Evolutionary conservation across 495 filamentous ascomycete species (phyloP).

Genomic region (Cenococcum geophilum): DNA sequence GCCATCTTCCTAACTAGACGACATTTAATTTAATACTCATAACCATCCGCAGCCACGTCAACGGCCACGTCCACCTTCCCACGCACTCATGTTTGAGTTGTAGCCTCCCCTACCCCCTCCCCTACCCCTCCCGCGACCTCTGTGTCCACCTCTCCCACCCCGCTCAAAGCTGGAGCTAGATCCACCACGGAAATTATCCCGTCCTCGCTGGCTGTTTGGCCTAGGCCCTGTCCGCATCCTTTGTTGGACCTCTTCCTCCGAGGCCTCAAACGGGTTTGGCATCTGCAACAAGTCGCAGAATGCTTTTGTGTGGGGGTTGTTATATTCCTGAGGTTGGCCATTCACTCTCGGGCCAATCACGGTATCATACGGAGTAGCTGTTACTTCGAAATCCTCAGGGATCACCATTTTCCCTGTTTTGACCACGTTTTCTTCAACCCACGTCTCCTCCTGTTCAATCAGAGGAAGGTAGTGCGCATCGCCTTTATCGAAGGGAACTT

Average conservation of each 20-base stretch:
- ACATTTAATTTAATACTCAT: background rate
- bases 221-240: conserved; percentile 40
- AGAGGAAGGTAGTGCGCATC: conserved; percentile 55
- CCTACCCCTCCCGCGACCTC: conserved; percentile 27
- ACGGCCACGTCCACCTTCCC: background rate
- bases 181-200: conserved; percentile 10
- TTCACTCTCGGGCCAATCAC: conserved; percentile 29
- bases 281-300: conserved; percentile 78
- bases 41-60: background rate
- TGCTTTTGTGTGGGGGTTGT: conserved; percentile 67
- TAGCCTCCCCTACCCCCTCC: background rate
- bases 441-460: conserved; percentile 59
- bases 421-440: conserved; percentile 72
- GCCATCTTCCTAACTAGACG: background rate
- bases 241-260: conserved; percentile 57
- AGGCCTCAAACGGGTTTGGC: conserved; percentile 66
- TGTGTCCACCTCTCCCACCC: conserved; percentile 21
- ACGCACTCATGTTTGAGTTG: background rate
- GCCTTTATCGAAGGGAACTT: conserved; percentile 50
- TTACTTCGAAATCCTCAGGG: conserved; percentile 68
- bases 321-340: conserved; percentile 65
- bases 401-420: conserved; percentile 53
- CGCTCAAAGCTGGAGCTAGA: background rate
- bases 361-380: conserved; percentile 62
- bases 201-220: conserved; percentile 10